phyloP scores from a whole-genome alignment of 2,329 filamentous ascomycete species.

The Colletotrichum brevisporum region DNA sequence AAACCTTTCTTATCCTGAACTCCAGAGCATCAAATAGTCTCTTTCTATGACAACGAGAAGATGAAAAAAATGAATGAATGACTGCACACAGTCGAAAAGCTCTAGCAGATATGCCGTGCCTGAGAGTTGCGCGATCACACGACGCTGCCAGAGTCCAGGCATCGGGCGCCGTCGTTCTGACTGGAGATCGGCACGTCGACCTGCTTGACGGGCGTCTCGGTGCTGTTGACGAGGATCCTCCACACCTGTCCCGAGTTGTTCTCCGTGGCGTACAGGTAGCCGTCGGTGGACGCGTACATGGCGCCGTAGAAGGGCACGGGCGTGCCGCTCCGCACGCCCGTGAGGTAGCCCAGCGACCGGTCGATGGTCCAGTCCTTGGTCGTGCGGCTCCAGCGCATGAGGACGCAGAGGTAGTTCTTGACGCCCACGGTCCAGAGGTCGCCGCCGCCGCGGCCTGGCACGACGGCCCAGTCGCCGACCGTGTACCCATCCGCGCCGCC shows the following conservation, averaged over 20 bases:
- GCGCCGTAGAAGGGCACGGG: slow-evolving; percentile 38
- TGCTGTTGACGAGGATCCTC: slow-evolving; percentile 39
- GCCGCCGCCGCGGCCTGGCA: slow-evolving; percentile 37
- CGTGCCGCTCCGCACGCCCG: slow-evolving; percentile 11
- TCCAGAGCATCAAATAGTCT: no score
- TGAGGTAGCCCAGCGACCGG: slow-evolving; percentile 36
- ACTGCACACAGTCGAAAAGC: no score
- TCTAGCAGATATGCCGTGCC: no score
- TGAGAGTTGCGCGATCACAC: no score
- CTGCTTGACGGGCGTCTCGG: background rate
- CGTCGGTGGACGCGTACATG: slow-evolving; percentile 41
- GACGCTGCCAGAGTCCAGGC: slow-evolving; percentile 17
- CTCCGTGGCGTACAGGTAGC: slow-evolving; percentile 42
- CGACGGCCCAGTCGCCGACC: slow-evolving; percentile 43
- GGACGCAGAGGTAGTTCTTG: slow-evolving; percentile 5
- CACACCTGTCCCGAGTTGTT: slow-evolving; percentile 44
- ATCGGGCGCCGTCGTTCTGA: slow-evolving; percentile 37
- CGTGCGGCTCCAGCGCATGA: slow-evolving; percentile 39
- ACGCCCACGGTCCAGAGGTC: slow-evolving; percentile 42
- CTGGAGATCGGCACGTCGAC: slow-evolving; percentile 5
- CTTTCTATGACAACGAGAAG: no score
- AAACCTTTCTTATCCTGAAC: no score
- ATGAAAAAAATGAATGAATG: no score
- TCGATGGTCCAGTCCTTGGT: slow-evolving; percentile 29
- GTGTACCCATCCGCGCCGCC: slow-evolving; percentile 8